Evolutionary conservation across 2,329 filamentous ascomycete species (phyloP), one percentile per base, ranked within the genome.

Genomic region (Lachnellula cervina): DNA sequence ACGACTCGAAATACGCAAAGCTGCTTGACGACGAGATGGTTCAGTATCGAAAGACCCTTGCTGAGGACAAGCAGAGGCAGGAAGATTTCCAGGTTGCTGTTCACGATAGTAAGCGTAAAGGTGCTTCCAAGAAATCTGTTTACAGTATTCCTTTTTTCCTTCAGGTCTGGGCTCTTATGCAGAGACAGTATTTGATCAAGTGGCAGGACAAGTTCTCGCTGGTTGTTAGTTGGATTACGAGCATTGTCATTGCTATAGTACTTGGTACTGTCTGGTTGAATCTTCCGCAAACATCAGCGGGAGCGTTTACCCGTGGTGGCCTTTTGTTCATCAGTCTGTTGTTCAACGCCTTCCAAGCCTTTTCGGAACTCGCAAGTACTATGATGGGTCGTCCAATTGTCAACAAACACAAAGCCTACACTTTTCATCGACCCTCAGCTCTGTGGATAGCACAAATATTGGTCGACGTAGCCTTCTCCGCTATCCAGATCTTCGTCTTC

Each of bases 291-390:
- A 84, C 78, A 0, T 84, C 82, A 1, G 82, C 82, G 34, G 89
- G 86, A 40, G 88, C 89, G 3, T 95, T 94, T 72, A 88, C 86
- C 62, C 84, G 90, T 69, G 89, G 89, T 60, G 90, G 89, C 75
- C 80, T 93, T 1, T 76, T 95, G 50, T 95, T 95, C 73, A 83
- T 91, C 52, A 77, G 87, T 21, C 80, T 95, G 1, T 74, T 95
- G 4, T 93, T 93, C 78, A 93, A 93, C 69, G 87, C 88, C n/a
- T 93, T 95, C 71, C 86, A 90, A 67, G 88, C 90, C 23, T 92
- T 94, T 67, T 82, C 86, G 0, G 90, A 95, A 70, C 73, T 96
- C 0, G 87, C 80, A 0, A 79, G 80, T 11, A 88, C 87, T 1
- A 93, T 94, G 88, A 74, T 85, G 16, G 89, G 87, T 1, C 80